Evolutionary conservation across 1,139 yeast genomes (phyloP), one percentile per base, ranked within the genome.

Genomic region (Suhomyces atakaporum): DNA sequence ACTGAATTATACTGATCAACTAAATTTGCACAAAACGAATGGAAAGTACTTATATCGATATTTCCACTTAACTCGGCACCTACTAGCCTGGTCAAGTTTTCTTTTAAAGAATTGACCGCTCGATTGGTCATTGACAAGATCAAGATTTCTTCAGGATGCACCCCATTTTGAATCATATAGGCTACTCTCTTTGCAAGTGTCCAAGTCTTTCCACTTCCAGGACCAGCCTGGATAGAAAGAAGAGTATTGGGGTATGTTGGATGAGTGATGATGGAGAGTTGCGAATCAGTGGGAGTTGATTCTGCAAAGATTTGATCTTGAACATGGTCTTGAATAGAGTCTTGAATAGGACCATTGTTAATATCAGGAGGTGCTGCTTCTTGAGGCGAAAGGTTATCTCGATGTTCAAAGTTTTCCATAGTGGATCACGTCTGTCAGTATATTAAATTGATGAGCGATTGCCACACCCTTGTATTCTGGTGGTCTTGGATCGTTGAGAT

Each of bases 201-300:
- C 27, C 66, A 63, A 0, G 94, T 84, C 50, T 85, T 85, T 1
- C 95, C 95, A 15, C 85, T 75, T 3, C 90, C 90, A 1, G 90
- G 89, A 0, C 90, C 89, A 0, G 89, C 84, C 13, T 69, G 63
- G 2, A 83, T 65, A 15, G 75, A 66, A 8, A 82, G 54, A 1
- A 81, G 57, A 3, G 67, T 55, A 16, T 60, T 54, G 4, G 65
- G 62, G 2, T 43, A 47, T 5, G 66, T 56, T 0, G 76, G 73
- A 41, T 50, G 52, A 1, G 50, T 37, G 8, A 77, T 65, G 5
- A 73, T 66, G 3, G 40, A 39, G 12, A 35, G 26, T 49, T 75
- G 81, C 1, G 75, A 59, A 3, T 49, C 14, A 16, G 36, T 29
- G 4, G 42, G 36, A n/a, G n/a, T n/a, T n/a, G n/a, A n/a, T n/a